Conservation (phyloP, 1,139 yeast genomes). For the Blastobotrys elegans region DNA sequence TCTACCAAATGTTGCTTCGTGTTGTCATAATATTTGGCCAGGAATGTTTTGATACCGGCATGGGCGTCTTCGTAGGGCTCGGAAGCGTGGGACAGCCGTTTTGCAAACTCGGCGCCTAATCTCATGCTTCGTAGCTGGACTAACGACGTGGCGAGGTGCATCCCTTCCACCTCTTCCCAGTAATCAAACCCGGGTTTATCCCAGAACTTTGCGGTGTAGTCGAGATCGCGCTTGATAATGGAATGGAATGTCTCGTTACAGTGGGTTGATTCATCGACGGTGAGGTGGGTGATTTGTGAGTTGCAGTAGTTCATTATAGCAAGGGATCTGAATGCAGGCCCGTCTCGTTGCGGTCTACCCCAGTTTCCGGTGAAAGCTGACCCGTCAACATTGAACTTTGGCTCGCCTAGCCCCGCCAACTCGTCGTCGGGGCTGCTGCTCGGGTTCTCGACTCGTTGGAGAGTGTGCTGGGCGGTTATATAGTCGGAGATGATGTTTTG, state of each 20-base stretch:
- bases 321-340: constrained; percentile 77
- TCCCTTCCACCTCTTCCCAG: constrained; percentile 83
- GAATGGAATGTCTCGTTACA: constrained; percentile 29
- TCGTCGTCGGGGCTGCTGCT: constrained; percentile 60
- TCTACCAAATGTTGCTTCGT: constrained; percentile 57
- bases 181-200: constrained; percentile 64
- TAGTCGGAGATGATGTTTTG: constrained; percentile 49
- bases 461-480: constrained; percentile 48
- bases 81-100: constrained; percentile 20
- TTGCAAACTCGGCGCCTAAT: constrained; percentile 50
- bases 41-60: not conserved
- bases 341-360: constrained; percentile 98
- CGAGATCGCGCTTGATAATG: constrained; percentile 65
- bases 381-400: constrained; percentile 70
- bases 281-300: constrained; percentile 34
- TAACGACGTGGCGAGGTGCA: constrained; percentile 74
- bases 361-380: constrained; percentile 57
- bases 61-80: not conserved
- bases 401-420: constrained; percentile 74
- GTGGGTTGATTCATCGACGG: constrained; percentile 8
- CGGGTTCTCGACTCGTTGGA: constrained; percentile 64
- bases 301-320: constrained; percentile 57
- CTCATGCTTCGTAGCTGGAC: constrained; percentile 67
- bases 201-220: constrained; percentile 65
- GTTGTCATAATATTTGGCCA: constrained; percentile 24